These are phyloP conservation scores for Alopecurus myosuroides DNA, from an alignment of 176 grass and related monocot species.

Conservation along the genomic window DNA sequence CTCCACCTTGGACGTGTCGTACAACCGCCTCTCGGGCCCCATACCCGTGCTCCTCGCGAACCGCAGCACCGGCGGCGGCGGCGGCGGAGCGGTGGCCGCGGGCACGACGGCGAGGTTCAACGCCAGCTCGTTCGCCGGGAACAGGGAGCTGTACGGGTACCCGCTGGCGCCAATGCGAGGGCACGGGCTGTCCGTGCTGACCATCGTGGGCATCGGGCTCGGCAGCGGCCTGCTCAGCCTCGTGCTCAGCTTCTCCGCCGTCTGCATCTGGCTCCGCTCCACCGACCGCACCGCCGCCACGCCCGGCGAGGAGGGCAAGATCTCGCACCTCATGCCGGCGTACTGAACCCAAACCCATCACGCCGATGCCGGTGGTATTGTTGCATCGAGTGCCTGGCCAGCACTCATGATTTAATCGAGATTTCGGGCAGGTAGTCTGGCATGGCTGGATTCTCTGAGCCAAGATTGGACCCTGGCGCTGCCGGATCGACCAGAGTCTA, in stretches of 20 bases:
- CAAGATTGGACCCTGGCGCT: conserved; percentile 20
- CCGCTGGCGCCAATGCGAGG: conserved; percentile 43
- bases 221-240: conserved; percentile 70
- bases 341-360: conserved; percentile 26
- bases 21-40: conserved; percentile 56
- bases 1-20: conserved; percentile 69
- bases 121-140: conserved; percentile 58
- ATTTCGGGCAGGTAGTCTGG: neutral
- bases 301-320: conserved; percentile 67
- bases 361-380: neutral
- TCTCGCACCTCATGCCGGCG: conserved; percentile 77
- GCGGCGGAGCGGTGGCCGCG: neutral
- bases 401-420: neutral
- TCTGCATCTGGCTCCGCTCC: conserved; percentile 69
- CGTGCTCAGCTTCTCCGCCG: conserved; percentile 71
- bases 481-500: conserved; percentile 4
- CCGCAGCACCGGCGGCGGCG: conserved; percentile 21
- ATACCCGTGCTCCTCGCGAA: conserved; percentile 65
- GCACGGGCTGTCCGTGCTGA: conserved; percentile 53
- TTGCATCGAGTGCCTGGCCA: neutral
- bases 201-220: conserved; percentile 78
- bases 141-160: conserved; percentile 72
- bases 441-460: neutral
- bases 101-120: conserved; percentile 51
- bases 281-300: conserved; percentile 32